Evolutionary conservation across 352 stramenopile genomes (phyloP).

Genomic region (Thalassiosira exigua): DNA sequence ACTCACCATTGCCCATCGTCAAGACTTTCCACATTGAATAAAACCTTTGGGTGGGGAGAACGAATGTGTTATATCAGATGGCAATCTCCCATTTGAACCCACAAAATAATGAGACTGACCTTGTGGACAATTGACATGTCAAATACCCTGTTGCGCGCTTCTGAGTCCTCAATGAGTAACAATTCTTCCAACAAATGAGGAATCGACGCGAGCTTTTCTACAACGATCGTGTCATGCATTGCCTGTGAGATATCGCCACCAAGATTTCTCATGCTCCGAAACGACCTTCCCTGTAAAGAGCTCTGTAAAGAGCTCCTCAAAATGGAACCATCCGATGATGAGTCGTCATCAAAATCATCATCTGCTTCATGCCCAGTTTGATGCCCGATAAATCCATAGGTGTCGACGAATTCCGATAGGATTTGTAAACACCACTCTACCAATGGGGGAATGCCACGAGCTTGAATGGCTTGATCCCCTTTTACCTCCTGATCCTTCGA

Average conservation of each 20-base stretch:
- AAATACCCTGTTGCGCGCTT: constrained; percentile 17
- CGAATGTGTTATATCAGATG: no score
- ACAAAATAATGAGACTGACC: no score
- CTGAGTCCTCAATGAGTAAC: constrained; percentile 29
- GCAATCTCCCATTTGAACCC: no score
- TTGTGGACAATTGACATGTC: constrained; percentile 37
- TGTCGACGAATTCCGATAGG: constrained; percentile 24
- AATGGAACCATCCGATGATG: background rate
- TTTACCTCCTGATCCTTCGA: background rate
- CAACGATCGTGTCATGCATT: constrained; percentile 25
- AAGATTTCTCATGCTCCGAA: background rate
- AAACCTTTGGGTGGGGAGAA: no score
- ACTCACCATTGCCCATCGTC: constrained; percentile 25
- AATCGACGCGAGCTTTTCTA: constrained; percentile 35
- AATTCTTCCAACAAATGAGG: constrained; percentile 36
- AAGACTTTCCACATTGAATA: constrained; percentile 34
- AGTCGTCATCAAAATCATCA: constrained; percentile 6
- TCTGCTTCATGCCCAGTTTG: background rate
- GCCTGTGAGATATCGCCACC: background rate
- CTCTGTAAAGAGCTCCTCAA: no score
- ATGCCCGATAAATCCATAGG: background rate
- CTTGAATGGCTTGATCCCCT: constrained; percentile 1
- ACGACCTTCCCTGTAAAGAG: no score
- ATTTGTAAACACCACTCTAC: constrained; percentile 33
- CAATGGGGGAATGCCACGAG: constrained; percentile 19